phyloP scores from a whole-genome alignment of 2,329 filamentous ascomycete genomes.

The Graphiopsis chlorocephala region DNA sequence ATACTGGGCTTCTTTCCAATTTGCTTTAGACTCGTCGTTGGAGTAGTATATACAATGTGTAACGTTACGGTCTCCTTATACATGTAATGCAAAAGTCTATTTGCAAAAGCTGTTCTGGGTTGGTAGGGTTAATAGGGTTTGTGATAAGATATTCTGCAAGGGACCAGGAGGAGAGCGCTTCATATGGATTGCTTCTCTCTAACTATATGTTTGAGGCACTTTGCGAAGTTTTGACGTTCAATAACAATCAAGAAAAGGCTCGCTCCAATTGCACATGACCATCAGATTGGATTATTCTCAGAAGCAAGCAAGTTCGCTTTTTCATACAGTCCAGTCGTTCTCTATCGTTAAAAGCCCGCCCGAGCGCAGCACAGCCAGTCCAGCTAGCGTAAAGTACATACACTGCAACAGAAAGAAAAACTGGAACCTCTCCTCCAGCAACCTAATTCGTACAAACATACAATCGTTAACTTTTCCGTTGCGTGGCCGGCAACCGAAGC shows the following conservation, averaged over 20 bases:
- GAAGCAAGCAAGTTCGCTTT: neutral
- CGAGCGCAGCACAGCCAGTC: conserved; percentile 4
- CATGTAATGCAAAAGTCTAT: conserved; percentile 2
- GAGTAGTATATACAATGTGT: neutral
- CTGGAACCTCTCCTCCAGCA: neutral
- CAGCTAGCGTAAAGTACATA: conserved; percentile 1
- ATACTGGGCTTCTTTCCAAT: neutral
- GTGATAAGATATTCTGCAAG: too few species aligned
- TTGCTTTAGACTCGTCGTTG: neutral
- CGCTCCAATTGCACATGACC: too few species aligned
- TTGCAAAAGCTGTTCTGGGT: neutral
- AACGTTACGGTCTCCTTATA: neutral
- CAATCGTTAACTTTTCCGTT: neutral
- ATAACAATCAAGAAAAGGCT: too few species aligned
- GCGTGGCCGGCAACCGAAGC: neutral
- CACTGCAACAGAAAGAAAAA: neutral
- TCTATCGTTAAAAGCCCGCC: neutral
- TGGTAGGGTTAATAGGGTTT: neutral
- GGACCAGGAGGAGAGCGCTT: too few species aligned
- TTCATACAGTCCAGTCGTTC: neutral
- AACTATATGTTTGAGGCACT: too few species aligned
- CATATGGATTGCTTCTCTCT: too few species aligned
- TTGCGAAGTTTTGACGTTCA: too few species aligned
- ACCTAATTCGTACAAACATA: conserved; percentile 3
- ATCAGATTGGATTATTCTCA: too few species aligned